A percentile compares a stretch with the other conserved stretches of the same genome.
These are phyloP conservation scores for Colletotrichum truncatum DNA, from an alignment of 2,329 filamentous ascomycete genomes.

Conservation along the genomic window DNA sequence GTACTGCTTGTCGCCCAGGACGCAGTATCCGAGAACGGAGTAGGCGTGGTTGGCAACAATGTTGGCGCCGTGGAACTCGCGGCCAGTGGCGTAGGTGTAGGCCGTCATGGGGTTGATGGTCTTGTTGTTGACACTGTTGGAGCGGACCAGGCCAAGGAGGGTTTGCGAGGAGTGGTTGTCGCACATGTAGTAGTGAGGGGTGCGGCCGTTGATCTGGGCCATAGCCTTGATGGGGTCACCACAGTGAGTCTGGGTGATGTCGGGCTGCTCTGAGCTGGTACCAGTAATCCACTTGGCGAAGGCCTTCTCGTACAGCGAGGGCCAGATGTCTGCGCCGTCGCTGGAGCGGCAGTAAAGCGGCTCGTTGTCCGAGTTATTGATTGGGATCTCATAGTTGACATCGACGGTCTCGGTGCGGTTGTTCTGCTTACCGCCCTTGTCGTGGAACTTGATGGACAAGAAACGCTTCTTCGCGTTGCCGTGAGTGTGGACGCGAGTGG, in stretches of 20 bases:
- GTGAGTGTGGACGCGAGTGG: constrained; percentile 36
- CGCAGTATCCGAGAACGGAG: constrained; percentile 49
- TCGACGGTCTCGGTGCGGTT: constrained; percentile 46
- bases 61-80: constrained; percentile 49
- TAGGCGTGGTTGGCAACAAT: constrained; percentile 56
- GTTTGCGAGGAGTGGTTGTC: constrained; percentile 42
- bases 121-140: constrained; percentile 50
- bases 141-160: constrained; percentile 48
- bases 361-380: constrained; percentile 53
- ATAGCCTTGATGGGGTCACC: constrained; percentile 56
- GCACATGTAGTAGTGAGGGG: constrained; percentile 46
- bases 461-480: constrained; percentile 37
- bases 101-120: constrained; percentile 53
- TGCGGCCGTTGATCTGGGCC: constrained; percentile 51
- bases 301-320: constrained; percentile 56
- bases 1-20: constrained; percentile 48
- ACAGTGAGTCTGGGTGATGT: constrained; percentile 49
- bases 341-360: constrained; percentile 52
- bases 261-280: constrained; percentile 43
- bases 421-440: constrained; percentile 55
- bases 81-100: constrained; percentile 49
- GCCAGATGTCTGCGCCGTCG: constrained; percentile 53
- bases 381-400: constrained; percentile 52
- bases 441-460: constrained; percentile 48
- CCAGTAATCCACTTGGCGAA: constrained; percentile 54